These are phyloP conservation scores for Astraeus odoratus DNA, from an alignment of 768 basidiomycete genomes.

Conservation along the genomic window DNA sequence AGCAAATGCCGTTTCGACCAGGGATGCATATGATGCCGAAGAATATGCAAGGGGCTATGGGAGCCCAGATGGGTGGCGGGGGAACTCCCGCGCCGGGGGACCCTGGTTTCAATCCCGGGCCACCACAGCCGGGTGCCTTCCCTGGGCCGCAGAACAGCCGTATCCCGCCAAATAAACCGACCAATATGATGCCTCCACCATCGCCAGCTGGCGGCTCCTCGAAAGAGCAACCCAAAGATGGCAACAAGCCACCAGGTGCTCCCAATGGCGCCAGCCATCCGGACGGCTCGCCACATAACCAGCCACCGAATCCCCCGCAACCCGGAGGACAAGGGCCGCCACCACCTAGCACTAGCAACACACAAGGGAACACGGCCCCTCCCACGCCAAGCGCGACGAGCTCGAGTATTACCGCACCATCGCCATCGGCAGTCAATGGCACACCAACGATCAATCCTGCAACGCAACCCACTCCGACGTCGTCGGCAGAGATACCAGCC, in stretches of 20 bases:
- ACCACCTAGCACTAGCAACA: slow-evolving; percentile 12
- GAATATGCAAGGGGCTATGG: slow-evolving; percentile 15
- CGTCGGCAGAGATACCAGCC: slow-evolving; percentile 21
- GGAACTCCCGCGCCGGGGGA: slow-evolving; percentile 42
- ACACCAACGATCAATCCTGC: slow-evolving; percentile 25
- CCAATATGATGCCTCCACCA: slow-evolving; percentile 45
- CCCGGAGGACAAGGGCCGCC: slow-evolving; percentile 19
- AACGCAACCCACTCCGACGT: slow-evolving; percentile 15
- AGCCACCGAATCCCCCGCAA: slow-evolving; percentile 22
- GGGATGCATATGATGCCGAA: slow-evolving; percentile 32
- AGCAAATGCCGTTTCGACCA: slow-evolving; percentile 31
- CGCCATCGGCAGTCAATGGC: slow-evolving; percentile 30
- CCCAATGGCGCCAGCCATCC: slow-evolving; percentile 22
- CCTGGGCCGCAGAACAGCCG: slow-evolving; percentile 26
- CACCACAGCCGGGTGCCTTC: slow-evolving; percentile 28
- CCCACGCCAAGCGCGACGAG: slow-evolving; percentile 30
- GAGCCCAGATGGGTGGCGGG: slow-evolving; percentile 24
- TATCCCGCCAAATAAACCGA: slow-evolving; percentile 28
- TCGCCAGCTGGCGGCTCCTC: slow-evolving; percentile 36
- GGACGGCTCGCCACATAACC: slow-evolving; percentile 40
- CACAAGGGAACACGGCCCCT: slow-evolving; percentile 28
- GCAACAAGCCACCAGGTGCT: slow-evolving; percentile 23
- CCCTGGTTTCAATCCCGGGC: slow-evolving; percentile 33
- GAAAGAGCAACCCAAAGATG: slow-evolving; percentile 28
- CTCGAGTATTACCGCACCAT: slow-evolving; percentile 31